Evolutionary conservation across 345 rosid species (phyloP).

Genomic region (Gossypium thurberi): DNA sequence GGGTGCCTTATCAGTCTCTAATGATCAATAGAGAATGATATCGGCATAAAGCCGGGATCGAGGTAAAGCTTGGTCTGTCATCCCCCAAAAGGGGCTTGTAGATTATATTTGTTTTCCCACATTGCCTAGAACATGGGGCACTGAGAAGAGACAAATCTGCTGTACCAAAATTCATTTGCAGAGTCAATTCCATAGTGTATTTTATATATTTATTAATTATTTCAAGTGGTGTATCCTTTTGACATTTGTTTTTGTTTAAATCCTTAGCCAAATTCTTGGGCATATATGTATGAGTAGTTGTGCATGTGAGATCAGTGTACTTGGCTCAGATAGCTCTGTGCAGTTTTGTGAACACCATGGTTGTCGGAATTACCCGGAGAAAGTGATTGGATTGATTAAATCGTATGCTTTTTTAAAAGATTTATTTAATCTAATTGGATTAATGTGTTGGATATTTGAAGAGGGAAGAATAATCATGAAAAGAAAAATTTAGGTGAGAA

Average conservation of each 20-base stretch:
- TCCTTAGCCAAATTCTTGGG: neutral
- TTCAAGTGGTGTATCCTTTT: neutral
- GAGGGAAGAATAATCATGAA: too few species aligned
- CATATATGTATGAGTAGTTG: too few species aligned
- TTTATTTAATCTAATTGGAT: too few species aligned
- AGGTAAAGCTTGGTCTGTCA: neutral
- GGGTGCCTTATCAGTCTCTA: conserved; percentile 66
- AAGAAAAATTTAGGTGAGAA: too few species aligned
- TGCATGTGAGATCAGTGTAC: too few species aligned
- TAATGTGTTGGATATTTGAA: too few species aligned
- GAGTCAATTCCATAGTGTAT: neutral
- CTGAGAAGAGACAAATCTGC: neutral
- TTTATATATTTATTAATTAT: neutral
- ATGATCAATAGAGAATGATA: conserved; percentile 57
- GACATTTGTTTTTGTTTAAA: neutral
- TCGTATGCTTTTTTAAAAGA: too few species aligned
- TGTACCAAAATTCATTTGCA: conserved; percentile 4
- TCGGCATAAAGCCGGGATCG: neutral
- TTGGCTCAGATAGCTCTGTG: too few species aligned
- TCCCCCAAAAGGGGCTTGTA: conserved; percentile 1
- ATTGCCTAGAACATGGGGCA: neutral
- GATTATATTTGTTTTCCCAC: conserved; percentile 9
- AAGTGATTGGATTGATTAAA: too few species aligned
- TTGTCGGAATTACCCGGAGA: too few species aligned
- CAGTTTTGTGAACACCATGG: too few species aligned